Conservation (phyloP, 2,329 filamentous ascomycete genomes). For the Phaeosphaeriaceae sp. region DNA sequence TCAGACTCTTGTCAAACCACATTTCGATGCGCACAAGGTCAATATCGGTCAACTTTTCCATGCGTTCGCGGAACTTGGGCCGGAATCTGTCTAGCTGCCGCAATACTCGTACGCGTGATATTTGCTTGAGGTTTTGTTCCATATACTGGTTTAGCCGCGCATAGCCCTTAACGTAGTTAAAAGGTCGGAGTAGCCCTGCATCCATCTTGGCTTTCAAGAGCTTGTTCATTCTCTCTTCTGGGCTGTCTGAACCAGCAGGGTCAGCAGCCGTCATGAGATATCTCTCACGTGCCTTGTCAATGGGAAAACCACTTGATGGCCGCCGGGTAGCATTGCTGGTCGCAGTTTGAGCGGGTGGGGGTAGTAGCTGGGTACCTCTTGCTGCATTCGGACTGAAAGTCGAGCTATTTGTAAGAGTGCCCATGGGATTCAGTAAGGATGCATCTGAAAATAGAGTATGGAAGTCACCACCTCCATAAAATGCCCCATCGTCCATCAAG, state of each 20-base stretch:
- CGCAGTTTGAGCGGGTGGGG: constrained; percentile 52
- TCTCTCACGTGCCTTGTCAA: constrained; percentile 76
- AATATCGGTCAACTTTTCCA: constrained; percentile 89
- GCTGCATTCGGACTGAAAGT: constrained; percentile 52
- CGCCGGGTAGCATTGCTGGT: constrained; percentile 64
- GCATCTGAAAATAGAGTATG: constrained; percentile 66
- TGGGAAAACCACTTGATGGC: constrained; percentile 65
- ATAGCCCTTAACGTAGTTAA: constrained; percentile 98
- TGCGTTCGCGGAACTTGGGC: constrained; percentile 94
- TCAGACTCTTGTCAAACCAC: constrained; percentile 96
- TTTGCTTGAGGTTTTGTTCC: constrained; percentile 81
- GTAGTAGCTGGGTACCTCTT: constrained; percentile 52
- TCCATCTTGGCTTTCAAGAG: constrained; percentile 95
- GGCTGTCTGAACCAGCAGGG: constrained; percentile 81
- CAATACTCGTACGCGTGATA: constrained; percentile 88
- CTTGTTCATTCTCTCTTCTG: constrained; percentile 94
- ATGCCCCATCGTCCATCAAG: constrained; percentile 72
- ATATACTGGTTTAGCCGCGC: constrained; percentile 88
- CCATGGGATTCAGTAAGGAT: constrained; percentile 56
- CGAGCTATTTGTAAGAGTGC: constrained; percentile 43
- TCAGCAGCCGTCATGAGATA: constrained; percentile 98
- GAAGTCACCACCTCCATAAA: constrained; percentile 52
- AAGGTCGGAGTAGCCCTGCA: constrained; percentile 90
- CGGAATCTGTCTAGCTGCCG: constrained; percentile 91
- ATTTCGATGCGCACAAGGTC: constrained; percentile 95